Evolutionary conservation across 1,139 yeast species (phyloP).

Genomic region (Tardiomyces depauwii): DNA sequence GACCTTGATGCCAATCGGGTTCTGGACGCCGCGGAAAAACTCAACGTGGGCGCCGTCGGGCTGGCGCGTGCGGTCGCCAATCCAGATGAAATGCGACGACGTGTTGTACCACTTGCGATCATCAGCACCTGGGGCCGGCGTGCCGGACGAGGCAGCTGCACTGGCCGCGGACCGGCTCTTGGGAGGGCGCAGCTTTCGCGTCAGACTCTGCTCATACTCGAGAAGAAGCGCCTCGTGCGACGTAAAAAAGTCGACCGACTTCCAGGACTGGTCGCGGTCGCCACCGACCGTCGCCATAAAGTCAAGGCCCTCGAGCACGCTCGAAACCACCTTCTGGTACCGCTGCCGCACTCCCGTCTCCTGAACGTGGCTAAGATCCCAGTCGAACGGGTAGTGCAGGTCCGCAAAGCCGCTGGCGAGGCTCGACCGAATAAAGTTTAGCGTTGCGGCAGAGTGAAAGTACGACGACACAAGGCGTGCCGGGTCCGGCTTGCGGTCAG

Average conservation of each 20-base stretch:
- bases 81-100: slow-evolving; percentile 35
- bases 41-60: slow-evolving; percentile 36
- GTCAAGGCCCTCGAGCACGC: slow-evolving; percentile 27
- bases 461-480: slow-evolving; percentile 31
- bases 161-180: neutral
- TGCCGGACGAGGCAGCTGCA: neutral
- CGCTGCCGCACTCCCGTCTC: slow-evolving; percentile 25
- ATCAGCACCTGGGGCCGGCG: slow-evolving; percentile 5
- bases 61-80: slow-evolving; percentile 35
- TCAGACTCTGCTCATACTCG: slow-evolving; percentile 32
- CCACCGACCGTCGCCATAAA: slow-evolving; percentile 33
- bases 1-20: slow-evolving; percentile 35
- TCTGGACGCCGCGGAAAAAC: slow-evolving; percentile 33
- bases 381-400: slow-evolving; percentile 29
- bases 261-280: slow-evolving; percentile 19
- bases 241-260: slow-evolving; percentile 29
- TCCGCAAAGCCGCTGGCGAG: slow-evolving; percentile 32
- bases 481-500: slow-evolving; percentile 32
- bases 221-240: slow-evolving; percentile 33
- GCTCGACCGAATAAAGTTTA: slow-evolving; percentile 29
- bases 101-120: slow-evolving; percentile 28
- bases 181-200: slow-evolving; percentile 23
- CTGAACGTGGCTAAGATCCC: slow-evolving; percentile 34
- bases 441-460: slow-evolving; percentile 35
- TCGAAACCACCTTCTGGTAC: slow-evolving; percentile 27